Evolutionary conservation across 129 eudicot species (phyloP).

Genomic region (Sambucus nigra): DNA sequence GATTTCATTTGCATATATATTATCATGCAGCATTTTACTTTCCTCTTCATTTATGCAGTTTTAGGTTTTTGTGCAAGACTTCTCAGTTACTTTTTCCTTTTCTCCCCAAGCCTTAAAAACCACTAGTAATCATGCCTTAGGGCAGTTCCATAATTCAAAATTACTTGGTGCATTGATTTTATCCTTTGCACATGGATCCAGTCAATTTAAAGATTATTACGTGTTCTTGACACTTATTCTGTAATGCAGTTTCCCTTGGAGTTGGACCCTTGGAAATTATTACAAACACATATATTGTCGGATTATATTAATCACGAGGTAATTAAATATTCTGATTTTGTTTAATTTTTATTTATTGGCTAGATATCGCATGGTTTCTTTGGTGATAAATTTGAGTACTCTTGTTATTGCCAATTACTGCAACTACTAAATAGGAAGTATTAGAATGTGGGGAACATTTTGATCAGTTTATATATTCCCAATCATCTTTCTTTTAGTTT

Average conservation of each 20-base stretch:
- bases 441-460: too few relatives aligned
- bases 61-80: too few relatives aligned
- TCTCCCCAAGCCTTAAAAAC: too few relatives aligned
- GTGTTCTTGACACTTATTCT: constrained; percentile 14
- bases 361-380: neutral
- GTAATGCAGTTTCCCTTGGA: constrained; percentile 73
- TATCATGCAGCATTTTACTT: too few relatives aligned
- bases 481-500: neutral
- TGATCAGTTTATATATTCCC: too few relatives aligned
- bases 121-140: neutral
- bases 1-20: too few relatives aligned
- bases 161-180: neutral
- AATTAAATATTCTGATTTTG: constrained; percentile 2
- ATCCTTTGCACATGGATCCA: neutral
- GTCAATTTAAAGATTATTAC: neutral
- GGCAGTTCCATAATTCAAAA: neutral
- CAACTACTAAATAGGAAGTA: too few relatives aligned
- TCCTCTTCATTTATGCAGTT: too few relatives aligned
- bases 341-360: constrained; percentile 5
- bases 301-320: constrained; percentile 87
- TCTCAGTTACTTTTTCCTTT: too few relatives aligned
- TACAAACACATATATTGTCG: constrained; percentile 67
- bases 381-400: neutral
- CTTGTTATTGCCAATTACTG: neutral
- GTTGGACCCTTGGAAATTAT: constrained; percentile 76